Base-by-base conservation (phyloP, 2,329 filamentous ascomycete species). In the Penicillium sp. region DNA sequence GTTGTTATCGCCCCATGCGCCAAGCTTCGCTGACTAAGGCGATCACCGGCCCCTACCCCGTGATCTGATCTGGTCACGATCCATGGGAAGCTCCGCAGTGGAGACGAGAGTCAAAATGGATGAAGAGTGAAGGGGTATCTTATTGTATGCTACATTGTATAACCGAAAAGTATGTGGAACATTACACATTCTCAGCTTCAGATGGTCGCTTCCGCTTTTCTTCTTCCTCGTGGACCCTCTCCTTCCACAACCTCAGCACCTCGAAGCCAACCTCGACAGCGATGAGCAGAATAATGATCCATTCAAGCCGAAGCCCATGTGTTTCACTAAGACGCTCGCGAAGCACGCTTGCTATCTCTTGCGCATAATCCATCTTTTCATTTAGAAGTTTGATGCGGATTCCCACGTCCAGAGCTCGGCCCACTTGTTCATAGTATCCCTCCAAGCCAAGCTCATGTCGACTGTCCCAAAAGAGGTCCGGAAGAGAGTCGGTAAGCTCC, bases 311-410 rank as follows among this genome's bases (percentile, higher is more conserved):
- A 33, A 93, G 87, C 17, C 92, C 91, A 74, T 98, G 93, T 75
- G 92, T 92, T 82, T 98, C 93, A 74, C 91, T 96, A 59, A 96
- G 84, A 74, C 93, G 89, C 76, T 97, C 92, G 61, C 95, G 85
- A 64, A 98, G 80, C 17, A 98, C 93, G 56, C 85, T 91, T 7
- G 95, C 93, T 75, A 97, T 97, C 77, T 98, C 94, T 73, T 95
- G 91, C 0, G 94, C 95, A 76, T 99, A 98, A 73, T 97, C 94
- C 87, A 99, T 96, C 81, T 96, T 96, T 80, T 96, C 92, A 76
- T 99, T 99, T 69, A 98, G 80, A 19, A 92, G 89, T 71, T 91
- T 91, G 79, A 98, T 98, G 55, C 95, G 86, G 28, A 95, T 91
- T 37, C 91, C 91, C 26, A 98, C 93, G 77, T 98, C 95, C 38